A percentile compares a stretch with the other conserved stretches of the same genome.
These are phyloP conservation scores for Colletotrichum coccodes DNA, from an alignment of 2,329 filamentous ascomycete genomes.

Conservation along the genomic window DNA sequence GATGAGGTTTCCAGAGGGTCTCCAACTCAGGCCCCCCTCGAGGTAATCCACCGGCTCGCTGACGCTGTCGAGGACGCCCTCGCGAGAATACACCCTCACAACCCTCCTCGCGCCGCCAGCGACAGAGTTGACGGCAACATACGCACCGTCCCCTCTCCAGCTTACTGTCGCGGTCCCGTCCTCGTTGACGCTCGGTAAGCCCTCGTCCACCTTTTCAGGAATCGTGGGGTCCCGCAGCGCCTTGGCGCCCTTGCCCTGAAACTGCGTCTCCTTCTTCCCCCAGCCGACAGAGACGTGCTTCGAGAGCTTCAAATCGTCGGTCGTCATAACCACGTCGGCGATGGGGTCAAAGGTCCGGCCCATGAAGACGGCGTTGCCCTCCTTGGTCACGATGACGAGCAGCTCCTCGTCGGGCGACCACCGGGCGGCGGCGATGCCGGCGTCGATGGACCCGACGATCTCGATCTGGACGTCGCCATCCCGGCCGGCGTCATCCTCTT, in stretches of 20 bases:
- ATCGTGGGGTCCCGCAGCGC: constrained; percentile 93
- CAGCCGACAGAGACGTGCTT: constrained; percentile 97
- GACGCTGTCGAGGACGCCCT: constrained; percentile 90
- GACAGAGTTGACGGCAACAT: constrained; percentile 86
- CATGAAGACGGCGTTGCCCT: constrained; percentile 88
- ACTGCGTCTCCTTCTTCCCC: constrained; percentile 98
- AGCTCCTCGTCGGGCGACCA: constrained; percentile 98
- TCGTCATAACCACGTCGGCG: constrained; percentile 75
- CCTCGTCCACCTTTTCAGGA: constrained; percentile 90
- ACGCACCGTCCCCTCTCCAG: constrained; percentile 95
- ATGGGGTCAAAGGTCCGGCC: constrained; percentile 89
- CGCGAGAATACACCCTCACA: constrained; percentile 89
- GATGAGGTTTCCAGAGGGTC: constrained; percentile 89
- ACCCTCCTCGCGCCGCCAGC: constrained; percentile 76
- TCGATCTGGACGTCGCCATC: constrained; percentile 79
- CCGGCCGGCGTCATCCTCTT: constrained; percentile 65
- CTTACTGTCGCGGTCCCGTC: constrained; percentile 78
- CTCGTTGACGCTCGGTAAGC: constrained; percentile 79
- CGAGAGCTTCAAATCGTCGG: constrained; percentile 85
- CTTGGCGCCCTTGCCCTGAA: constrained; percentile 88
- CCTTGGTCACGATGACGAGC: constrained; percentile 83
- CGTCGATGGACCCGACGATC: constrained; percentile 94
- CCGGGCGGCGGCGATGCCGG: constrained; percentile 85
- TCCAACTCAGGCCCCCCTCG: constrained; percentile 90
- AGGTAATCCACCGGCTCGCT: constrained; percentile 94